A percentile compares a stretch with the other conserved stretches of the same genome.
Evolutionary conservation across 176 grass and related monocot genomes (phyloP).

Genomic region (Cenchrus americanus): DNA sequence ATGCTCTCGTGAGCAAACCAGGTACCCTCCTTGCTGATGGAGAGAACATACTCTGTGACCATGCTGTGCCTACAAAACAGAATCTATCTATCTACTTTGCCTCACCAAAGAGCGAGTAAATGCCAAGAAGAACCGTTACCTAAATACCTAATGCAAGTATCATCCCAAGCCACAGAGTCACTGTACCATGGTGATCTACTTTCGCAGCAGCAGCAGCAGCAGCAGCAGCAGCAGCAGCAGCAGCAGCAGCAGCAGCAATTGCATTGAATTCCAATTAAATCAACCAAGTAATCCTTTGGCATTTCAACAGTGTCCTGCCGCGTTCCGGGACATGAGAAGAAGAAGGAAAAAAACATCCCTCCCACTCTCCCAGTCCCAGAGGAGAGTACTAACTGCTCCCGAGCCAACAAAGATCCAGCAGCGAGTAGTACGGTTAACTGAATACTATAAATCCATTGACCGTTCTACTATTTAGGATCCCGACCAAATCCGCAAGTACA

Average conservation of each 20-base stretch:
- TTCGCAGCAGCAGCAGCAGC: not conserved
- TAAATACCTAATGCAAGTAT: not conserved
- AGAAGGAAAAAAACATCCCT: not conserved
- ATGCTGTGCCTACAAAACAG: not conserved
- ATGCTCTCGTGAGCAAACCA: not conserved
- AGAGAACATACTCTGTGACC: constrained; percentile 4
- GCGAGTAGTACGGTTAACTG: not conserved
- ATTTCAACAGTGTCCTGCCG: constrained; percentile 20
- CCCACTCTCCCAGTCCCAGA: too few relatives aligned
- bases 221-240: constrained; percentile 13
- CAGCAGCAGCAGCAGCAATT: constrained; percentile 19
- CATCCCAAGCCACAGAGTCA: not conserved
- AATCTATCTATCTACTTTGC: constrained; percentile 8
- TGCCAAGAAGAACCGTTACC: not conserved
- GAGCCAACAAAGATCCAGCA: constrained; percentile 34
- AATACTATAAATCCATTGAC: not conserved
- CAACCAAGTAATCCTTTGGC: not conserved
- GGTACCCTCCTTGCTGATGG: not conserved
- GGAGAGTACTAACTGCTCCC: not conserved
- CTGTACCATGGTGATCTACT: not conserved
- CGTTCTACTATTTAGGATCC: not conserved
- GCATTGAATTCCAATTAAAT: constrained; percentile 13
- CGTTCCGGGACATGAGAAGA: not conserved
- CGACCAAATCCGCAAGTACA: not conserved
- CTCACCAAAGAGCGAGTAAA: constrained; percentile 25